phyloP scores from a whole-genome alignment of 495 filamentous ascomycete genomes.

The Penicillium canariense region DNA sequence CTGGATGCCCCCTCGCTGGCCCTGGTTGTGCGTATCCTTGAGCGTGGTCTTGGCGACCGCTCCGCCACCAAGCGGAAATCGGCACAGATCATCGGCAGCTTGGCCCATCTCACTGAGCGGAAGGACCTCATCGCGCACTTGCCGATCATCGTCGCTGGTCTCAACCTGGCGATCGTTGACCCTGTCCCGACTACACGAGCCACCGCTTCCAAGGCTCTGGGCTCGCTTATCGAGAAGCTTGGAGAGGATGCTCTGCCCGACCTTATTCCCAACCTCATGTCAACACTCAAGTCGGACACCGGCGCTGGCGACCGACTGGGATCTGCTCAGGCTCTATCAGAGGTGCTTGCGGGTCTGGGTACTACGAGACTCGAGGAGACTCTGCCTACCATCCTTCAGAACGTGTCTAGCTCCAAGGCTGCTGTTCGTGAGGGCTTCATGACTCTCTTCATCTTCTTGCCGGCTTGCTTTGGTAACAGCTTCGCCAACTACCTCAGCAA shows the following conservation, averaged over 20 bases:
- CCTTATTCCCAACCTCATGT: conserved; percentile 95
- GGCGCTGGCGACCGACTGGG: conserved; percentile 93
- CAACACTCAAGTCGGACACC: conserved; percentile 93
- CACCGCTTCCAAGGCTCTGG: conserved; percentile 92
- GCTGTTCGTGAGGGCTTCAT: conserved; percentile 96
- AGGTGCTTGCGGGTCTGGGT: conserved; percentile 92
- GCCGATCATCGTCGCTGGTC: conserved; percentile 85
- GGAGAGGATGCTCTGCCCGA: conserved; percentile 96
- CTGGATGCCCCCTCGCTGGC: conserved; percentile 93
- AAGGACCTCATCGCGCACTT: conserved; percentile 91
- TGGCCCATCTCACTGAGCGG: conserved; percentile 94
- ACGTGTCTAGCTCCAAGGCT: conserved; percentile 86
- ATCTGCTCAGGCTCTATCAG: conserved; percentile 93
- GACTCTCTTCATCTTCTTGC: conserved; percentile 98
- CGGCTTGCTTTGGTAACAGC: conserved; percentile 97
- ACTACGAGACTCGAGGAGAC: conserved; percentile 93
- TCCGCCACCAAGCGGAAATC: conserved; percentile 95
- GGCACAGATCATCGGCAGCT: conserved; percentile 92
- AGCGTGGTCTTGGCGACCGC: conserved; percentile 84
- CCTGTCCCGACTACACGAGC: conserved; percentile 96
- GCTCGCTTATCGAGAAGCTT: conserved; percentile 93
- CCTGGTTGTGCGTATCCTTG: conserved; percentile 89
- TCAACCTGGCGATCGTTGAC: conserved; percentile 87
- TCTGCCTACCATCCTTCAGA: conserved; percentile 92
- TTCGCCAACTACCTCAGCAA: conserved; percentile 93